Evolutionary conservation across 768 basidiomycete species (phyloP).

Genomic region (Boletus insuetus): DNA sequence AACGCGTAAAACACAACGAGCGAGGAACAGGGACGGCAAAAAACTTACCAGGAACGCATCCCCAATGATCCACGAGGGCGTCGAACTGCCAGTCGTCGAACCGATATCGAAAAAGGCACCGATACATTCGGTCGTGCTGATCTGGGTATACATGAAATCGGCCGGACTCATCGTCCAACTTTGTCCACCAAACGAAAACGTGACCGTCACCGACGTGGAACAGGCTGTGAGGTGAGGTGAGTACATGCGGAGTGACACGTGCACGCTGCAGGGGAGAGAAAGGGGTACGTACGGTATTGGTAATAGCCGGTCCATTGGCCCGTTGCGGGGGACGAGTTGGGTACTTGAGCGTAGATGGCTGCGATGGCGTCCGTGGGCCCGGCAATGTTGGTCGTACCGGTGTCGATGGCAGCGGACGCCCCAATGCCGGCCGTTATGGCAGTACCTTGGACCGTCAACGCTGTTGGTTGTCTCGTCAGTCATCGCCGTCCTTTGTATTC

Average conservation of each 20-base stretch:
- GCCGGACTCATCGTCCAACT: slow-evolving; percentile 46
- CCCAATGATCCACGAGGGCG: slow-evolving; percentile 50
- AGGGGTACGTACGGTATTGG: slow-evolving; percentile 33
- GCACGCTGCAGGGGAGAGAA: no score
- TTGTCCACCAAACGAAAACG: slow-evolving; percentile 44
- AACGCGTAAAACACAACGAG: not conserved
- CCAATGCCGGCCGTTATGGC: slow-evolving; percentile 21
- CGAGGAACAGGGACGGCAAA: no score
- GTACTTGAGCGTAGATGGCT: slow-evolving; percentile 46
- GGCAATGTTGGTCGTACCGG: slow-evolving; percentile 59
- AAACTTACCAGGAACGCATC: slow-evolving; percentile 43
- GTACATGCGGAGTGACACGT: not conserved
- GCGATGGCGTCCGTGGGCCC: slow-evolving; percentile 42
- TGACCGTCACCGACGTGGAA: slow-evolving; percentile 35
- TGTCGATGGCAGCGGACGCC: slow-evolving; percentile 51
- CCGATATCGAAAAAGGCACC: slow-evolving; percentile 51
- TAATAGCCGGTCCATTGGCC: slow-evolving; percentile 47
- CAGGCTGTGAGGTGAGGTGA: slow-evolving; percentile 25
- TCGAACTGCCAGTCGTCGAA: slow-evolving; percentile 27
- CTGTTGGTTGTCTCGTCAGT: slow-evolving; percentile 17
- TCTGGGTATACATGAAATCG: slow-evolving; percentile 45
- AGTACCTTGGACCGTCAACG: slow-evolving; percentile 36
- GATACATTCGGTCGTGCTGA: slow-evolving; percentile 42
- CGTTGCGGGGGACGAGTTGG: slow-evolving; percentile 36
- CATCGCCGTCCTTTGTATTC: not conserved